Evolutionary conservation across 345 rosid species (phyloP), one percentile per base, ranked within the genome.

Genomic region (Eucalyptus lansdowneana): DNA sequence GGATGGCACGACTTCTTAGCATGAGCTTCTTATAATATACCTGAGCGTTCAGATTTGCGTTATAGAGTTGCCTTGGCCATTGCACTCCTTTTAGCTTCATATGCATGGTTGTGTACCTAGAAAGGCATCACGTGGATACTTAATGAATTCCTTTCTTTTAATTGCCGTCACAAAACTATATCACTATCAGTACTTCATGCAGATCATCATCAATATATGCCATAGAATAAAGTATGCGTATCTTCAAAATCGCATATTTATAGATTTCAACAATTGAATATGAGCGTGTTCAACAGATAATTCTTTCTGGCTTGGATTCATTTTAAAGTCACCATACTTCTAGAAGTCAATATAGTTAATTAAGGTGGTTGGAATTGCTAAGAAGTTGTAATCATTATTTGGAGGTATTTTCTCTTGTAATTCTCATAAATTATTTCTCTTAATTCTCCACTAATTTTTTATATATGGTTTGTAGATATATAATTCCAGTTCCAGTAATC

Each of bases 401-500:
- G 60, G 31, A 87, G 58, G 29, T 87, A 62, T 56, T 49, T 37
- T 14, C 47, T 56, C 69, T 22, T 87, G 69, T 58, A 62, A 56
- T 87, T 87, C n/a, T 54, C 34, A 87, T 37, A 34, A 54, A 87
- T 56, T 56, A 22, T 56, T 81, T 49, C 31, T 53, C 67, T 42
- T 54, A 40, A 6, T 87, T 87, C 29, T 76, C 47, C 47, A 11
- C 85, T 76, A 76, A 87, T 56, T 31, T 50, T 56, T 87, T 87
- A 56, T 76, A 25, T 21, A 76, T 76, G 85, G 29, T 76, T 53
- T 95, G 91, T 93, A 96, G 99, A 16, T 97, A 97, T 89, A 96
- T 96, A 90, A 97, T 96, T 88, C 98, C 98, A 19, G 96, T 96
- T 90, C 97, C 98, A 10, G 94, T 97, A 45, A 97, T 96, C 51